phyloP scores from a whole-genome alignment of 108 stramenopile genomes.

The Nitzschia sp. region DNA sequence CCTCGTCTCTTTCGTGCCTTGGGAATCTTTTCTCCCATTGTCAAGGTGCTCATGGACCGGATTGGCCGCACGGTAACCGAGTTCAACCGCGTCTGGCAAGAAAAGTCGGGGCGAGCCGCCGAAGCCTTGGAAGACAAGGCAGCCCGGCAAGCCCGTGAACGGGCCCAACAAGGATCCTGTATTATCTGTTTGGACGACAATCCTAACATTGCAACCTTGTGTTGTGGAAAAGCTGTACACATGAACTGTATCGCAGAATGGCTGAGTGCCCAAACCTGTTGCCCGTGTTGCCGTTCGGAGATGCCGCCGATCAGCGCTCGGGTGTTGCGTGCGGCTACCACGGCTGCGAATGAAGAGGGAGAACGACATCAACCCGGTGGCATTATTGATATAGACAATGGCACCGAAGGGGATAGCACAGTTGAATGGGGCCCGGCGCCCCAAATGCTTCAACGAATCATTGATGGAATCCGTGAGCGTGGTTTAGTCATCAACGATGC shows the following conservation, averaged over 20 bases:
- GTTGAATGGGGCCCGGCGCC: too few species aligned
- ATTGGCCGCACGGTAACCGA: conserved; percentile 26
- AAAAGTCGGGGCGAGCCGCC: conserved; percentile 30
- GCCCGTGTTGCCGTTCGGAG: conserved; percentile 36
- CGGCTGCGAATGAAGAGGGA: neutral
- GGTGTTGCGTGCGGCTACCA: conserved; percentile 19
- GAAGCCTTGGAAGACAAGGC: conserved; percentile 42
- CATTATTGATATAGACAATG: too few species aligned
- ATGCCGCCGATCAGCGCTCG: conserved; percentile 38
- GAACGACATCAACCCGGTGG: too few species aligned
- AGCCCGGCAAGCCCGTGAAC: conserved; percentile 42
- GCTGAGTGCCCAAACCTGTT: conserved; percentile 32
- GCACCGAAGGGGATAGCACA: too few species aligned
- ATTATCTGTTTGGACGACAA: conserved; percentile 49
- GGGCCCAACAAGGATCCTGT: conserved; percentile 40
- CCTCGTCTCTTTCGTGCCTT: conserved; percentile 14
- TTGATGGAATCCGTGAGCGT: too few species aligned
- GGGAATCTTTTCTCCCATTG: conserved; percentile 35
- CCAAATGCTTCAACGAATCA: too few species aligned
- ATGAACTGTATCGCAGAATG: conserved; percentile 56
- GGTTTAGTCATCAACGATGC: neutral
- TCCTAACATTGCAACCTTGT: conserved; percentile 56
- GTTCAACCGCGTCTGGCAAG: conserved; percentile 29
- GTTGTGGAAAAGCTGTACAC: conserved; percentile 57
- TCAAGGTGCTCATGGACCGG: conserved; percentile 37